Evolutionary conservation across 2,329 filamentous ascomycete genomes (phyloP).

Genomic region (Colletotrichum sp.): DNA sequence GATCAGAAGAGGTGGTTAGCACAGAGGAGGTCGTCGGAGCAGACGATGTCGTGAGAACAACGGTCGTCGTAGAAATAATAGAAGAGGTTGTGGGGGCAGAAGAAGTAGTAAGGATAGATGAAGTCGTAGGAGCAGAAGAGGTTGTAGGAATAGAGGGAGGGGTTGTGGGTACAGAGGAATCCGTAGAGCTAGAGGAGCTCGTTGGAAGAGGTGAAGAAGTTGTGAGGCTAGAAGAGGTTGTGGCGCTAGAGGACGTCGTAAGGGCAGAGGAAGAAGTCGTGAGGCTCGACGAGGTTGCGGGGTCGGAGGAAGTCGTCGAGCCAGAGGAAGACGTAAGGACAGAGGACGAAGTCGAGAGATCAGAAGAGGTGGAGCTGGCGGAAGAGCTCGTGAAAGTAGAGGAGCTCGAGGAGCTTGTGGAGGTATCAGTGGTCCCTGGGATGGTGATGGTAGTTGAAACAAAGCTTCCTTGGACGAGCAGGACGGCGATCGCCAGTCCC

Average conservation of each 20-base stretch:
- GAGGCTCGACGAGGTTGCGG: accelerated
- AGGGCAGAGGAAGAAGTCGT: not conserved
- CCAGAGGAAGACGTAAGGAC: not conserved
- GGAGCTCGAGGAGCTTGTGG: not conserved
- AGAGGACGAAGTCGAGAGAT: not conserved
- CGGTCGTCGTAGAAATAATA: too few relatives aligned
- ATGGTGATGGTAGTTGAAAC: not conserved
- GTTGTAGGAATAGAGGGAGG: not conserved
- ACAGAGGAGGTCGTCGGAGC: not conserved
- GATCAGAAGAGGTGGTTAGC: too few relatives aligned
- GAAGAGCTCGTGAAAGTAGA: not conserved
- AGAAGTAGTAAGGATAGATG: not conserved
- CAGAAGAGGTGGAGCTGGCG: not conserved
- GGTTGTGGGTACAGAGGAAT: not conserved
- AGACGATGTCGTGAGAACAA: not conserved
- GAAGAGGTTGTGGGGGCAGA: not conserved
- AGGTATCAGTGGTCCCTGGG: accelerated
- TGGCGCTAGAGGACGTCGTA: not conserved
- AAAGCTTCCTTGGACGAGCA: not conserved
- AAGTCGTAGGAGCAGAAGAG: not conserved
- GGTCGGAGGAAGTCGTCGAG: not conserved
- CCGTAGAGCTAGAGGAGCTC: not conserved
- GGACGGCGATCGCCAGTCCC: not conserved
- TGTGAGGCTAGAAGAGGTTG: not conserved
- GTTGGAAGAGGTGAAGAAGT: not conserved